A percentile compares a stretch with the other conserved stretches of the same genome.
Evolutionary conservation across 768 basidiomycete genomes (phyloP).

Genomic region (Rhodotorula toruloides): DNA sequence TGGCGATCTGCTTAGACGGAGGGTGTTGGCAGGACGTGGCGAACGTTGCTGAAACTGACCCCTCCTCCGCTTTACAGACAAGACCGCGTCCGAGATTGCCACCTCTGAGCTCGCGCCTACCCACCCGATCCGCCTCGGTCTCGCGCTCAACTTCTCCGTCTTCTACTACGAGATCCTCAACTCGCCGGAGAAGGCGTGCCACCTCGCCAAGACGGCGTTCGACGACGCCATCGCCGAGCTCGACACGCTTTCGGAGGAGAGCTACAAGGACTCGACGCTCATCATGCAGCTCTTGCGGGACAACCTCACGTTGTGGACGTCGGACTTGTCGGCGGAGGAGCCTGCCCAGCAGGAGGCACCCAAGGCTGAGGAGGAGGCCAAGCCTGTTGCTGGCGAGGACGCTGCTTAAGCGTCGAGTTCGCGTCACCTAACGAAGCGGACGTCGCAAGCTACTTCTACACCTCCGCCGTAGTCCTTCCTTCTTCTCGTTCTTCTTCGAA

Average conservation of each 20-base stretch:
- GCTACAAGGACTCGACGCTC: constrained; percentile 17
- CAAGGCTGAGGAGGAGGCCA: constrained; percentile 21
- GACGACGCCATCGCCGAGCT: constrained; percentile 94
- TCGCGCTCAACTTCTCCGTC: constrained; percentile 97
- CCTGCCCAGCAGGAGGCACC: constrained; percentile 14
- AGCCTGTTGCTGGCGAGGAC: constrained; percentile 10
- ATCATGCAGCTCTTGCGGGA: constrained; percentile 78
- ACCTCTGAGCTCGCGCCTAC: constrained; percentile 40
- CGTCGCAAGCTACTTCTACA: too few species aligned
- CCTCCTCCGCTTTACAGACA: constrained; percentile 54
- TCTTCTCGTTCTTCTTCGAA: too few species aligned
- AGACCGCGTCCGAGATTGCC: constrained; percentile 93
- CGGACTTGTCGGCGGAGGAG: constrained; percentile 29
- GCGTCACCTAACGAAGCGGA: too few species aligned
- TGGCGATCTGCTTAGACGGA: too few species aligned
- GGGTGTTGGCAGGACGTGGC: too few species aligned
- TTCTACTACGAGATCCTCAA: constrained; percentile 99
- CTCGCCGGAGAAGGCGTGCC: constrained; percentile 95
- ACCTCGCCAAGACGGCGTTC: constrained; percentile 78
- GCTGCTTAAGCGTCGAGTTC: too few species aligned
- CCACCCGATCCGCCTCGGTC: constrained; percentile 95
- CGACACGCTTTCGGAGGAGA: constrained; percentile 92
- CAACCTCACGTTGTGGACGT: constrained; percentile 64
- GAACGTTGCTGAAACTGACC: too few species aligned
- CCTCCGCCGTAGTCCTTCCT: too few species aligned